Conservation (phyloP, 1,284 basidiomycete species). For the Fomitopsis pinicola region DNA sequence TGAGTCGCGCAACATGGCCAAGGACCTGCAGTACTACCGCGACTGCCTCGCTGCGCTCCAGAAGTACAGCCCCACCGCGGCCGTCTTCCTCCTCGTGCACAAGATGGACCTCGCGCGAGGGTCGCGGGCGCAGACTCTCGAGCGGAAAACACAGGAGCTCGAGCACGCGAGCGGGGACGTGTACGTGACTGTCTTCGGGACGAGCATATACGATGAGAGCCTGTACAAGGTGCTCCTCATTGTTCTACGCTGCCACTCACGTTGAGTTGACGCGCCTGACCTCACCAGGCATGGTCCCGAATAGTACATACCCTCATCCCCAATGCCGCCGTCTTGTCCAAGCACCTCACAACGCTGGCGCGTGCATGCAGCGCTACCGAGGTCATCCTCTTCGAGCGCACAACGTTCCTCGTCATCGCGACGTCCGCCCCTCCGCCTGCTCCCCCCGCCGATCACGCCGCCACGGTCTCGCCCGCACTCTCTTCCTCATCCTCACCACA, state of each 20-base stretch:
- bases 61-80: conserved; percentile 76
- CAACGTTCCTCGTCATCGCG: conserved; percentile 96
- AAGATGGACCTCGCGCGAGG: conserved; percentile 91
- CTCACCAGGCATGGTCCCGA: conserved; percentile 87
- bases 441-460: conserved; percentile 9
- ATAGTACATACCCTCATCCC: conserved; percentile 97
- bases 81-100: conserved; percentile 89
- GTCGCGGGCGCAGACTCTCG: conserved; percentile 53
- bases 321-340: conserved; percentile 84
- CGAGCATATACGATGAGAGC: conserved; percentile 97
- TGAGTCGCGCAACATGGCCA: conserved; percentile 66
- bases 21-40: conserved; percentile 85
- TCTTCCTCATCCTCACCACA: conserved; percentile 25
- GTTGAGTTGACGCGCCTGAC: background rate
- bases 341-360: conserved; percentile 83
- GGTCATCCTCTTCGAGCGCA: conserved; percentile 94
- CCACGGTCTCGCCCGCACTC: conserved; percentile 21
- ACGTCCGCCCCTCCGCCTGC: conserved; percentile 45
- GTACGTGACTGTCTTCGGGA: conserved; percentile 76
- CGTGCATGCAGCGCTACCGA: conserved; percentile 86
- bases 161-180: conserved; percentile 59
- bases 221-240: conserved; percentile 76
- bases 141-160: conserved; percentile 67
- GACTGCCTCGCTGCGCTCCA: conserved; percentile 80
- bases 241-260: conserved; percentile 3